Conservation (phyloP, 2,329 filamentous ascomycete genomes). For the Sclerotinia nivalis region DNA sequence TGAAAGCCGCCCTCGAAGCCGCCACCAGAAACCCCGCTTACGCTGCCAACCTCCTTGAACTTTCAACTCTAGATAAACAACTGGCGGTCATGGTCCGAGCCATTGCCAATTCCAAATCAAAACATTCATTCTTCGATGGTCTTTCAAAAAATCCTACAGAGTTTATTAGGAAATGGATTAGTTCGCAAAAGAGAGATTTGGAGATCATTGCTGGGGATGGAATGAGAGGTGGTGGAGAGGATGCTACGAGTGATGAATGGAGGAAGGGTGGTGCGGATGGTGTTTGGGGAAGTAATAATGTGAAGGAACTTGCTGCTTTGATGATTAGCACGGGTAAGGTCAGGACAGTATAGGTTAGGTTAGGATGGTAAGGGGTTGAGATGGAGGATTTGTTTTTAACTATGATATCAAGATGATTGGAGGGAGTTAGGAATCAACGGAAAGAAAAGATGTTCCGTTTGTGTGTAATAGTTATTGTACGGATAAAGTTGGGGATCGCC, state of each 20-base stretch:
- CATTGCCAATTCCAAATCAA: slow-evolving; percentile 80
- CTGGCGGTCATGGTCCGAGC: slow-evolving; percentile 81
- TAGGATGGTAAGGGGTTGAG: not conserved
- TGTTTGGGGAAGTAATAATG: slow-evolving; percentile 62
- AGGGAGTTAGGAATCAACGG: slow-evolving; percentile 10
- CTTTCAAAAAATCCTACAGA: slow-evolving; percentile 78
- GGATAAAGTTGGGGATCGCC: not conserved
- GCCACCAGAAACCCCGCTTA: slow-evolving; percentile 71
- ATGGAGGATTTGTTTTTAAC: slow-evolving; percentile 3
- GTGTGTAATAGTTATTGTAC: slow-evolving; percentile 14
- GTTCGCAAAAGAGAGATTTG: slow-evolving; percentile 70
- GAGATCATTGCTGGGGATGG: slow-evolving; percentile 39
- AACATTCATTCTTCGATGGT: slow-evolving; percentile 81
- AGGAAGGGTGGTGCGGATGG: slow-evolving; percentile 61
- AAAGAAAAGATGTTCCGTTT: not conserved
- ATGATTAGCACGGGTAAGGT: slow-evolving; percentile 44
- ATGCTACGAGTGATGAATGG: slow-evolving; percentile 66
- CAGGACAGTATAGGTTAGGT: not conserved
- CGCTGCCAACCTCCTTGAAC: slow-evolving; percentile 71
- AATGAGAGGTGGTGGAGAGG: slow-evolving; percentile 57
- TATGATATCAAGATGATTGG: slow-evolving; percentile 20
- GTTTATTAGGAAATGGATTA: slow-evolving; percentile 86
- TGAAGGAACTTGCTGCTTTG: slow-evolving; percentile 64
- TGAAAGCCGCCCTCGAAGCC: slow-evolving; percentile 65
- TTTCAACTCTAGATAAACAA: slow-evolving; percentile 78